phyloP scores from a whole-genome alignment of 306 rosid genomes.

The Trichosanthes truncata region DNA sequence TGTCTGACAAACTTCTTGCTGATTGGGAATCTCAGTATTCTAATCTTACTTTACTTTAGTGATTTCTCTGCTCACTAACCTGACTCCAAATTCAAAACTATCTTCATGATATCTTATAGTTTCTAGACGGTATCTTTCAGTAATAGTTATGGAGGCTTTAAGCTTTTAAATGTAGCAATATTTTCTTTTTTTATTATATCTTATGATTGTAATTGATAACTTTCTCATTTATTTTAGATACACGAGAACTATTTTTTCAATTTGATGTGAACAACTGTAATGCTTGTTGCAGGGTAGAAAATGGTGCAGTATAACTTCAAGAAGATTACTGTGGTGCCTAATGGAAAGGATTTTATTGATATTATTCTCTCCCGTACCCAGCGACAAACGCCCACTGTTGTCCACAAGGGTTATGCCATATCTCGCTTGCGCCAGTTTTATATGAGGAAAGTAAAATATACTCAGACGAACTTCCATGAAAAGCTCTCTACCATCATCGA shows the following conservation, averaged over 20 bases:
- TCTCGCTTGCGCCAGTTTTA: conserved; percentile 70
- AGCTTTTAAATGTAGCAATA: background rate
- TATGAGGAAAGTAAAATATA: conserved; percentile 84
- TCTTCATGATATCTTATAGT: background rate
- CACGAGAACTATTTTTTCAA: background rate
- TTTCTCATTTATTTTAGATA: background rate
- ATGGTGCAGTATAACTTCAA: conserved; percentile 90
- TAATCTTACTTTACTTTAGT: background rate
- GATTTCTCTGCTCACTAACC: background rate
- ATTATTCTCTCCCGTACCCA: conserved; percentile 82
- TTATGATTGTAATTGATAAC: background rate
- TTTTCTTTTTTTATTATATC: background rate
- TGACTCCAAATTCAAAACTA: background rate
- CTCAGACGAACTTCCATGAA: conserved; percentile 60
- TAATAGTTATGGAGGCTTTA: background rate
- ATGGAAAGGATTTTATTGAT: conserved; percentile 71
- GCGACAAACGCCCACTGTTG: conserved; percentile 81
- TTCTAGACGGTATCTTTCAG: background rate
- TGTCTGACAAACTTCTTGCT: background rate
- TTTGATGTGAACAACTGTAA: background rate
- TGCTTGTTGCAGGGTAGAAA: conserved; percentile 9
- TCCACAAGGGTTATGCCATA: conserved; percentile 80
- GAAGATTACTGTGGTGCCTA: conserved; percentile 83
- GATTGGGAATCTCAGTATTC: background rate
- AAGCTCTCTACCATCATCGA: conserved; percentile 72